A percentile compares a stretch with the other conserved stretches of the same genome.
Conservation (phyloP, 176 grass and related monocot genomes). For the Cenchrus americanus region DNA sequence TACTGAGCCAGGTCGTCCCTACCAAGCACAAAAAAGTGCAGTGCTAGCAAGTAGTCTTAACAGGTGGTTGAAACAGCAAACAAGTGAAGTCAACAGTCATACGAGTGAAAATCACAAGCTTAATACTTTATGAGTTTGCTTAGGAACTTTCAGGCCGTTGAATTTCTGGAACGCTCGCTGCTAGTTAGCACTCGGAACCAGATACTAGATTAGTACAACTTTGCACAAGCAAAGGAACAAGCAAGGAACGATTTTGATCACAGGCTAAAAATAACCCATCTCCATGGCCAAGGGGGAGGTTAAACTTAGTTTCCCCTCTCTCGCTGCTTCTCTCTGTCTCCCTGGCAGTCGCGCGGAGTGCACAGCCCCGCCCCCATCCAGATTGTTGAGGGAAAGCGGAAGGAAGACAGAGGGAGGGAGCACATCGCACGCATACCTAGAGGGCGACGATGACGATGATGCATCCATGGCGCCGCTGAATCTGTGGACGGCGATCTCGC, state of each 20-base stretch:
- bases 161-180: background rate
- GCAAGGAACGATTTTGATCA: background rate
- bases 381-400: background rate
- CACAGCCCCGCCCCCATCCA: background rate
- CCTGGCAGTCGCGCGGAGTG: background rate
- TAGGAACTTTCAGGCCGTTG: background rate
- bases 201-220: background rate
- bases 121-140: background rate
- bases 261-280: background rate
- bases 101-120: background rate
- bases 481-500: constrained; percentile 31
- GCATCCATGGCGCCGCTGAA: background rate
- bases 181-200: background rate
- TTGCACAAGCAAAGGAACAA: background rate
- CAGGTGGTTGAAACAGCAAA: background rate
- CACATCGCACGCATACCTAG: constrained; percentile 32
- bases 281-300: background rate
- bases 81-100: background rate
- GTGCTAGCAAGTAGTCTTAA: background rate
- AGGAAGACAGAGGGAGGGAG: background rate
- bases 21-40: background rate
- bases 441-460: constrained; percentile 26
- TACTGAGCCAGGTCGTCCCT: background rate
- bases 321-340: background rate
- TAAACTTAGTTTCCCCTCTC: background rate